phyloP scores from a whole-genome alignment of 306 rosid species.

The Trifolium dubium region DNA sequence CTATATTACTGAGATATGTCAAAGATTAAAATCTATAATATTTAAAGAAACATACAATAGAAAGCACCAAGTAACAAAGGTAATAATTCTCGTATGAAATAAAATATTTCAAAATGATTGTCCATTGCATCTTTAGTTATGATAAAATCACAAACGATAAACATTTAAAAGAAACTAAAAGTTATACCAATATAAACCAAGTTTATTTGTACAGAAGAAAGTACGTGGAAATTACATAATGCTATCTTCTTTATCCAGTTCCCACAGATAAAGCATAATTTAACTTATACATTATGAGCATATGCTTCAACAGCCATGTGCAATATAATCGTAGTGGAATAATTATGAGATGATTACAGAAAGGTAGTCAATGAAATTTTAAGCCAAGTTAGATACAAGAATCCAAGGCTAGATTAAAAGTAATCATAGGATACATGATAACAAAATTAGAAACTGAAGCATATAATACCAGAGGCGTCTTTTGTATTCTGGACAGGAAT shows the following conservation, averaged over 20 bases:
- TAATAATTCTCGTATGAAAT: constrained; percentile 27
- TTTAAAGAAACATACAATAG: constrained; percentile 25
- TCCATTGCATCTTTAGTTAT: neutral
- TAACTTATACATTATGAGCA: constrained; percentile 4
- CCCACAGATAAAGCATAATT: constrained; percentile 23
- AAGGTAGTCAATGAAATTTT: constrained; percentile 24
- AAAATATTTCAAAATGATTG: constrained; percentile 29
- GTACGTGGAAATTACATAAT: constrained; percentile 26
- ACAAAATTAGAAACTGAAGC: constrained; percentile 27
- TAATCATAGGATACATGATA: constrained; percentile 20
- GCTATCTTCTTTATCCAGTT: constrained; percentile 20
- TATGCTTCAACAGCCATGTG: constrained; percentile 28
- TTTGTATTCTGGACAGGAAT: constrained; percentile 52
- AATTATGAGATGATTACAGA: constrained; percentile 33
- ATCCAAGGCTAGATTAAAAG: constrained; percentile 26
- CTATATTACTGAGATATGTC: constrained; percentile 26
- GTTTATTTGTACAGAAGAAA: constrained; percentile 34
- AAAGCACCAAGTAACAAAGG: constrained; percentile 32
- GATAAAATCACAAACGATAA: constrained; percentile 20
- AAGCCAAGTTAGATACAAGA: constrained; percentile 32
- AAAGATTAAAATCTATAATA: constrained; percentile 11
- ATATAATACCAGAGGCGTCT: constrained; percentile 66
- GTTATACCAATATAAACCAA: constrained; percentile 29
- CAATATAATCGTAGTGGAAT: constrained; percentile 17
- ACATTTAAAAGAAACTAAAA: neutral